A percentile compares a stretch with the other conserved stretches of the same genome.
Evolutionary conservation across 805 yeast species (phyloP).

Genomic region (Candida qinlingensis): DNA sequence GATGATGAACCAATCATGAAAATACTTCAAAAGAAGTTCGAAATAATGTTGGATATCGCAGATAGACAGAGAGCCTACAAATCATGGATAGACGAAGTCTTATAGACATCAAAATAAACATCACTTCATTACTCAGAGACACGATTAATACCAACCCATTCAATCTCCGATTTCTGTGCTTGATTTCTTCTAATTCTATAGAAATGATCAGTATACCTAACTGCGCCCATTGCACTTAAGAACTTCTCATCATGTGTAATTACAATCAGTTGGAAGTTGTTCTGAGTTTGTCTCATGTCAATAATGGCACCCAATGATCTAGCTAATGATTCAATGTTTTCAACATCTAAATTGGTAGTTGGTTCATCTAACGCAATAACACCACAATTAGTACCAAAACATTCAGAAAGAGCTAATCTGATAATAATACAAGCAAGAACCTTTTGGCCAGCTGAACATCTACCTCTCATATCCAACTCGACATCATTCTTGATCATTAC

Average conservation of each 20-base stretch:
- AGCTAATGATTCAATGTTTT: slow-evolving; percentile 85
- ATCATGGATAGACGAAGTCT: slow-evolving; percentile 14
- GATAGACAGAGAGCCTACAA: slow-evolving; percentile 29
- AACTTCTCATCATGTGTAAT: slow-evolving; percentile 97
- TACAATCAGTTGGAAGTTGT: slow-evolving; percentile 88
- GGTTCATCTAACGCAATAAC: slow-evolving; percentile 97
- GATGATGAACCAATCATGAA: slow-evolving; percentile 3
- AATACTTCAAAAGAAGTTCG: slow-evolving; percentile 22
- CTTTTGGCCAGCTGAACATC: slow-evolving; percentile 98
- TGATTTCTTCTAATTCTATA: slow-evolving; percentile 78
- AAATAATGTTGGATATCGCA: slow-evolving; percentile 31
- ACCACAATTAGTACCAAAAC: slow-evolving; percentile 93
- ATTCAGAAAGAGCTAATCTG: slow-evolving; percentile 87
- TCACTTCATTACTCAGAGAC: slow-evolving; percentile 23
- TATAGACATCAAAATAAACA: neutral
- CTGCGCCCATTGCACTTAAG: slow-evolving; percentile 77
- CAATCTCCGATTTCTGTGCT: slow-evolving; percentile 74
- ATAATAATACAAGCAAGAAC: slow-evolving; percentile 90
- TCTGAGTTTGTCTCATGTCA: slow-evolving; percentile 66
- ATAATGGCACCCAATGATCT: slow-evolving; percentile 71
- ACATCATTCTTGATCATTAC: slow-evolving; percentile 91
- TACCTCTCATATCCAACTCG: slow-evolving; percentile 95
- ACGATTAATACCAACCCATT: slow-evolving; percentile 42
- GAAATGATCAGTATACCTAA: slow-evolving; percentile 80
- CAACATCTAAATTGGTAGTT: slow-evolving; percentile 89